A percentile compares a stretch with the other conserved stretches of the same genome.
phyloP scores from a whole-genome alignment of 441 rosid genomes.

The Eutrema salsugineum region DNA sequence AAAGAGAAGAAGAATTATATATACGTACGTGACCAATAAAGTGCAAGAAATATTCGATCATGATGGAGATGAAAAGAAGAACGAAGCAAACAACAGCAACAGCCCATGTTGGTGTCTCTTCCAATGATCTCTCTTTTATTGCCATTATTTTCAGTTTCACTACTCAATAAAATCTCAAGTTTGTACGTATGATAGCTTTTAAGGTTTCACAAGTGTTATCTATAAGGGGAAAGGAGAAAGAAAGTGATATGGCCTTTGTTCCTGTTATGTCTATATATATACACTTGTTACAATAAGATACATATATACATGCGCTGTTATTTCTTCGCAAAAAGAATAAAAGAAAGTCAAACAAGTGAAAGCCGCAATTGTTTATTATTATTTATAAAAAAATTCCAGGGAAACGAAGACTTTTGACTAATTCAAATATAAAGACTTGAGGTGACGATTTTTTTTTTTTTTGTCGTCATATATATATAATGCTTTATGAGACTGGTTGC shows the following conservation, averaged over 20 bases:
- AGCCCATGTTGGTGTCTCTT: slow-evolving; percentile 91
- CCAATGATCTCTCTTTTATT: slow-evolving; percentile 36
- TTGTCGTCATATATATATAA: neutral
- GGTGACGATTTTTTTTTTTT: no score
- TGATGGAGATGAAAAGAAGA: slow-evolving; percentile 59
- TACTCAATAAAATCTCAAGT: neutral
- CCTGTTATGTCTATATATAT: slow-evolving; percentile 13
- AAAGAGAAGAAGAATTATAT: neutral
- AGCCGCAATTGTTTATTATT: neutral
- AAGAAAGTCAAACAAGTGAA: slow-evolving; percentile 29
- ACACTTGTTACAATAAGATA: neutral
- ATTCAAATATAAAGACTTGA: slow-evolving; percentile 16
- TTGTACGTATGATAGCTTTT: neutral
- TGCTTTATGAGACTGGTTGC: neutral
- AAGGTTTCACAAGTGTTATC: slow-evolving; percentile 10
- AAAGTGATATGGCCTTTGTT: slow-evolving; percentile 18
- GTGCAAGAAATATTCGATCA: slow-evolving; percentile 60
- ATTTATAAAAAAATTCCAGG: neutral
- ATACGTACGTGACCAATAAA: slow-evolving; percentile 37
- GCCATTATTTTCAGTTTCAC: slow-evolving; percentile 17
- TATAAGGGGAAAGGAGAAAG: neutral
- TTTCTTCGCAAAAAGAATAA: neutral
- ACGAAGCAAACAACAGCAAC: slow-evolving; percentile 78
- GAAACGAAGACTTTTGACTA: slow-evolving; percentile 28
- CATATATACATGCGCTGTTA: neutral